Conservation (phyloP, 2,329 filamentous ascomycete genomes). For the Ambrosiella beaveri region DNA sequence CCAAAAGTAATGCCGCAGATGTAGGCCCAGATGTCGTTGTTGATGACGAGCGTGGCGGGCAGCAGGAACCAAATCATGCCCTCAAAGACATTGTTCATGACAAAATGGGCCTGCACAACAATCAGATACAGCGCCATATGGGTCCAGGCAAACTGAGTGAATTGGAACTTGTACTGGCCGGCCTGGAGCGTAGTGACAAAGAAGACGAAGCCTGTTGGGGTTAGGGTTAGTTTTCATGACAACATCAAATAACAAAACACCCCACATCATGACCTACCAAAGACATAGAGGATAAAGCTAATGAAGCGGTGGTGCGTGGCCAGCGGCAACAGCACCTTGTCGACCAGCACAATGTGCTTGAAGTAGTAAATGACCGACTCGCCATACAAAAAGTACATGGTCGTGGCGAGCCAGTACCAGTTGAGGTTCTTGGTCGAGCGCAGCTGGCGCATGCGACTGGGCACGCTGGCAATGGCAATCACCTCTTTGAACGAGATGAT, state of each 20-base stretch:
- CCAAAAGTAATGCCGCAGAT: conserved; percentile 95
- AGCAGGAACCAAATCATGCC: conserved; percentile 99
- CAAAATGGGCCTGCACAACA: conserved; percentile 93
- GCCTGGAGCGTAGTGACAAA: conserved; percentile 91
- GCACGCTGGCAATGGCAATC: conserved; percentile 91
- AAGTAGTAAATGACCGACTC: conserved; percentile 99
- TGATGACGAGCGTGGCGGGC: conserved; percentile 85
- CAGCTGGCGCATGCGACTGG: conserved; percentile 75
- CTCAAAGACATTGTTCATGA: conserved; percentile 99
- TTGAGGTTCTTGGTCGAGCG: conserved; percentile 92
- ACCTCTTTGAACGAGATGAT: conserved; percentile 99
- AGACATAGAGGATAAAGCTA: conserved; percentile 94
- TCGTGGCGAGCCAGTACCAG: conserved; percentile 98
- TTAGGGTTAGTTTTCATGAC: background rate
- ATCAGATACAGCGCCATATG: conserved; percentile 98
- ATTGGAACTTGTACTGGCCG: conserved; percentile 95
- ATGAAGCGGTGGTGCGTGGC: conserved; percentile 97
- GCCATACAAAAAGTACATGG: conserved; percentile 98
- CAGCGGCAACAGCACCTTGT: conserved; percentile 79
- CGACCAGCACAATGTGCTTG: conserved; percentile 93
- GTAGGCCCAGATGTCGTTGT: conserved; percentile 97
- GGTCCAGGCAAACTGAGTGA: conserved; percentile 98
- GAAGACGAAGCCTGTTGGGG: conserved; percentile 69
- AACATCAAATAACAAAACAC: background rate
- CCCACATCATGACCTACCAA: conserved; percentile 43